Conservation (phyloP, 257 asterid genomes). For the Penstemon newberryi region DNA sequence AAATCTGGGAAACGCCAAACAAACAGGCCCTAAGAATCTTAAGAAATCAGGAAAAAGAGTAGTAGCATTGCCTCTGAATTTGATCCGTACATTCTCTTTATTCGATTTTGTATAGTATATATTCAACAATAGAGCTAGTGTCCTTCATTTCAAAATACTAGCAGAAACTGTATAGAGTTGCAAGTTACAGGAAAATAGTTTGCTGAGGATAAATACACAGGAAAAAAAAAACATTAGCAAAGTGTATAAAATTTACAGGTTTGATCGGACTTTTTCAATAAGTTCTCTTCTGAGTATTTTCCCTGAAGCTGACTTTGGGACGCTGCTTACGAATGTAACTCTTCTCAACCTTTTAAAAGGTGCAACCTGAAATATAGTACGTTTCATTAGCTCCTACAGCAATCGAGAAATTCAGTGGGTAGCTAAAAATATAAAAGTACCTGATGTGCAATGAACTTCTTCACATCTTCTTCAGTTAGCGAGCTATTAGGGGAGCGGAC, state of each 20-base stretch:
- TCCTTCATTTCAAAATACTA: no score
- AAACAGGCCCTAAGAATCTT: no score
- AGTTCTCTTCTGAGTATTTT: conserved; percentile 89
- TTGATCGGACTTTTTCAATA: conserved; percentile 68
- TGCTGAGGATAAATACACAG: no score
- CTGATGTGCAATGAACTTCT: conserved; percentile 86
- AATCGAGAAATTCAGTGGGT: not conserved
- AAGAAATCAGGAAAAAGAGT: no score
- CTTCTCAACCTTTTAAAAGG: conserved; percentile 70
- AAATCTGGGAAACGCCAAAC: no score
- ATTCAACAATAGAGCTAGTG: no score
- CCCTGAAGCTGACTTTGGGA: conserved; percentile 90
- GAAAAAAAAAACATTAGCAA: no score
- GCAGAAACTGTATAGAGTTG: no score
- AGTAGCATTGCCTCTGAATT: no score
- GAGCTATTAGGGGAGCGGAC: conserved; percentile 86
- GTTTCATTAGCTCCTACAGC: not conserved
- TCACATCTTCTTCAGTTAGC: conserved; percentile 75
- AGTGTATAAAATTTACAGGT: conserved; percentile 31
- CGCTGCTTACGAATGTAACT: conserved; percentile 68
- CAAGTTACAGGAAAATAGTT: no score
- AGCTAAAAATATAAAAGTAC: conserved; percentile 31
- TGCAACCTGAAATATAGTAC: conserved; percentile 56
- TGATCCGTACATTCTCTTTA: no score
- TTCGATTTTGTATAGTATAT: no score